Base-by-base conservation (phyloP, 2,329 filamentous ascomycete species). In the Botrytis pseudocinerea region DNA sequence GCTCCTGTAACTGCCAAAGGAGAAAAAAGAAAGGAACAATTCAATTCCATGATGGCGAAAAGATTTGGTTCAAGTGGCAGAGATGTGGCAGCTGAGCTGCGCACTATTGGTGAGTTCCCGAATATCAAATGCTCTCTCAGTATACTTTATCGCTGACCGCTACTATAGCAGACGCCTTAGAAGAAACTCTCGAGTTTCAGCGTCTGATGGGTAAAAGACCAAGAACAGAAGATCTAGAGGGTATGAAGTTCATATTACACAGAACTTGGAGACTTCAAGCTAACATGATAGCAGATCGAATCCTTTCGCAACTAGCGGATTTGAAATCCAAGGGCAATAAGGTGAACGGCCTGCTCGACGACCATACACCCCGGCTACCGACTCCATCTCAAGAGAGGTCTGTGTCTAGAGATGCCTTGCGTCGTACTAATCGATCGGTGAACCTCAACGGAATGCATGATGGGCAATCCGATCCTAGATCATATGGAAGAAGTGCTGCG, bases 11-110 rank as follows among this genome's bases (percentile, higher is more conserved):
- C 48, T 42, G 32, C 28, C 4, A 40, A 71, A 20, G 59, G 35
- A 35, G 69, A 71, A 38, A 64, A 42, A 18, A 61, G 51, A 51
- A 71, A 71, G 10, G 69, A 71, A 28, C 59, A 71, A 3, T 71
- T 71, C 9, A 20, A 35, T 28, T 18, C 12, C 14, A 71, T 71
- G 44, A 65, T 65, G 69, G 69, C 59, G 22, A 71, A 44, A 44
- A 48, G 59, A 16, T 54, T 71, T 25, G 44, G 32, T 7, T 22
- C 46, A 6, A 20, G 64, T 18, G 51, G 32, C 44, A 65, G 32
- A 32, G 57, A 48, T 12, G 48, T 71, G 44, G 69, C 69, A 25
- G 44, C 69, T 20, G 69, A 71, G 44, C 44, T 64, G 42, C 59
- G 69, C 6, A 64, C 57, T 28, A 38, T 71, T 42, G 61, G 69